These are phyloP conservation scores for Porogramme epimiltina DNA, from an alignment of 1,284 basidiomycete species.

Conservation along the genomic window DNA sequence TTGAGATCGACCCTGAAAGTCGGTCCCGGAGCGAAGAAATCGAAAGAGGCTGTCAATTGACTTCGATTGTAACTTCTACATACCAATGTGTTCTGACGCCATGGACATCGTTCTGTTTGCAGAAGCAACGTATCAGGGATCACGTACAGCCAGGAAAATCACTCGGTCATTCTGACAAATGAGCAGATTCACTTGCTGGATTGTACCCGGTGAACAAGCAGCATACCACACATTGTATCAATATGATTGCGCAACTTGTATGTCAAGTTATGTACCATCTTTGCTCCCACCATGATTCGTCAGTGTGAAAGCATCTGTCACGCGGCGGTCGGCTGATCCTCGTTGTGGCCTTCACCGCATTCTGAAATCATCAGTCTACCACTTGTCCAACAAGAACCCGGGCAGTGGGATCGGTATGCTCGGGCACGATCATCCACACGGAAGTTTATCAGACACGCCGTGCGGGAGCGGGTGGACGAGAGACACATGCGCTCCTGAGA, in stretches of 20 bases:
- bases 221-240: neutral
- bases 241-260: neutral
- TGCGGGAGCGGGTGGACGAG: constrained; percentile 45
- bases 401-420: too few relatives aligned
- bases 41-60: too few relatives aligned
- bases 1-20: too few relatives aligned
- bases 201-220: too few relatives aligned
- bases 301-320: neutral
- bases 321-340: neutral
- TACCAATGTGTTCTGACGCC: neutral
- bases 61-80: too few relatives aligned
- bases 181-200: neutral
- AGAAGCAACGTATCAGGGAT: constrained; percentile 90
- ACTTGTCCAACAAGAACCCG: too few relatives aligned
- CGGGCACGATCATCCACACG: too few relatives aligned
- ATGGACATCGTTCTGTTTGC: neutral
- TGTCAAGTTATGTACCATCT: constrained; percentile 5
- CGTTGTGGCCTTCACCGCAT: neutral
- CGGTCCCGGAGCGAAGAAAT: too few relatives aligned
- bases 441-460: too few relatives aligned
- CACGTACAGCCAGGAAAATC: constrained; percentile 75
- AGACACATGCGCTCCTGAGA: constrained; percentile 49
- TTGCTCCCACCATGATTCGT: neutral
- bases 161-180: constrained; percentile 81
- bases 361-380: neutral